Base-by-base conservation (phyloP, 2,329 filamentous ascomycete species). In the Rhinocladiella mackenziei region DNA sequence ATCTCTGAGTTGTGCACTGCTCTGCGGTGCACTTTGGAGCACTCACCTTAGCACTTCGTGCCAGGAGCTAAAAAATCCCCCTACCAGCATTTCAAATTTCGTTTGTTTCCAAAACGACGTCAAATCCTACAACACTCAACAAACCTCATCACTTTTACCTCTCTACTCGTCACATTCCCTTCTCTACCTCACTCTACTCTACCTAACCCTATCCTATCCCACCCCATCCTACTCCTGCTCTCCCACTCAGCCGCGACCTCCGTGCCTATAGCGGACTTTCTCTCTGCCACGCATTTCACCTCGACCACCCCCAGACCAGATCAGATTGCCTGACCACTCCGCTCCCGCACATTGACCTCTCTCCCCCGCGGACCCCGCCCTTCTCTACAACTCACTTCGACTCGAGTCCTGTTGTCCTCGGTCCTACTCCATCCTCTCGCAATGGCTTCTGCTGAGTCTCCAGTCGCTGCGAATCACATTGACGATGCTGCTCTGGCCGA, bases 401-500 rank as follows among this genome's bases (percentile, higher is more conserved):
- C 43, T 41, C 59, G 51, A 55, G 53, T 56, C 35, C 44, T 49
- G 41, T 45, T 48, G 42, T 37, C 39, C 26, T 37, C 40, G 14
- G 59, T 58, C 59, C 55, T 58, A 47, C 46, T 58, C 34, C 40
- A 43, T 41, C 48, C 18, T 45, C 29, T 56, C 40, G 63, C 54
- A 55, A 86, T 86, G 83, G 81, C 82, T 61, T 63, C 73, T 47
- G 63, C 74, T 56, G 81, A 85, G 62, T 59, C 66, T 56, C 42
- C 67, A 65, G 58, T 48, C 17, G 65, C 67, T 31, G 78, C 83
- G 53, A 67, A 75, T 43, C 62, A 76, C 53, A 59, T 75, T 60
- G 80, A 77, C 58, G 81, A 80, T 58, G 77, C 77, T 60, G 77
- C 80, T 45, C 65, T 84, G 53, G 61, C 69, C 51, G 80, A 85